Conservation (phyloP, 805 yeast species). For the Kuraishia cidri region DNA sequence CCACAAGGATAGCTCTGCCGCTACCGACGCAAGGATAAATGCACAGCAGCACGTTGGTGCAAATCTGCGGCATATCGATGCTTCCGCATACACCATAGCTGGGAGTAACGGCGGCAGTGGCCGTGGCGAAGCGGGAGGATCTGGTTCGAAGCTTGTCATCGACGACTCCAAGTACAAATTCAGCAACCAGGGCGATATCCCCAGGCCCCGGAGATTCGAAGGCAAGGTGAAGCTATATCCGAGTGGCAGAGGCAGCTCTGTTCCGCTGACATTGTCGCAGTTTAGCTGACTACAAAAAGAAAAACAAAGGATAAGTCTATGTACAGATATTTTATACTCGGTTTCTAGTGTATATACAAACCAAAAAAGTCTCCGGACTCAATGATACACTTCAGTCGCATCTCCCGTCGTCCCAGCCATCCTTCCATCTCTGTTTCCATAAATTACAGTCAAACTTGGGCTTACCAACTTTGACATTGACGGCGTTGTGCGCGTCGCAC, state of each 20-base stretch:
- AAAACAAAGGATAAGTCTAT: background rate
- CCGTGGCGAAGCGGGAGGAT: conserved; percentile 4
- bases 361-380: background rate
- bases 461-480: conserved; percentile 82
- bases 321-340: background rate
- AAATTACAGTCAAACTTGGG: conserved; percentile 76
- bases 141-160: conserved; percentile 30
- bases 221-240: conserved; percentile 78
- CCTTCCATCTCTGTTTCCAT: conserved; percentile 94
- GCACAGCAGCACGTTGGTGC: conserved; percentile 38
- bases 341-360: conserved; percentile 20
- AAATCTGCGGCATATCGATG: conserved; percentile 50
- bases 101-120: conserved; percentile 12
- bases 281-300: background rate
- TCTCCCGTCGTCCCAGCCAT: conserved; percentile 76
- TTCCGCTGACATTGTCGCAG: conserved; percentile 61
- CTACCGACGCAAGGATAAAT: conserved; percentile 14
- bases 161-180: conserved; percentile 73
- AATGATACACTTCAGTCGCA: conserved; percentile 23
- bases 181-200: conserved; percentile 58
- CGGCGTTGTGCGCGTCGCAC: conserved; percentile 92
- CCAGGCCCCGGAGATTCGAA: conserved; percentile 78
- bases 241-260: conserved; percentile 90
- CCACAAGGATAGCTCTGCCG: background rate
- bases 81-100: conserved; percentile 58